phyloP scores from a whole-genome alignment of 139 green algal species.

The Micractinium sp. region DNA sequence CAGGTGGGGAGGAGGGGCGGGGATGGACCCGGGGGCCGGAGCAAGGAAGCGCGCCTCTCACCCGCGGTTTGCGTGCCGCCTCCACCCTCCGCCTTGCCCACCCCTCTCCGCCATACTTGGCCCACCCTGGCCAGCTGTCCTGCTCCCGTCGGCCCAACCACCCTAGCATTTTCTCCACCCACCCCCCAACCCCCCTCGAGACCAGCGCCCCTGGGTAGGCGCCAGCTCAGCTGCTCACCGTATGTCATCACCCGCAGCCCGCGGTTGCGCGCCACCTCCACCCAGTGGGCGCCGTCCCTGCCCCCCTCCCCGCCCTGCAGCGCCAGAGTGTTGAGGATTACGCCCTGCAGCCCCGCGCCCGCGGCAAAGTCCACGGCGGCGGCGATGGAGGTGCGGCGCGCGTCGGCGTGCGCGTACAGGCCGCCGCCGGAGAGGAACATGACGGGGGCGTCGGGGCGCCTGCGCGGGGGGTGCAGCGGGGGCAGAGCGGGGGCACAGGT shows the following conservation, averaged over 20 bases:
- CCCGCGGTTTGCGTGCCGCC: no score
- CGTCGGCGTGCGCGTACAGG: constrained; percentile 66
- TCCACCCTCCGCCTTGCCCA: no score
- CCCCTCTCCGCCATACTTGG: no score
- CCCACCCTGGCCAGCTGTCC: no score
- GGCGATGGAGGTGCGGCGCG: constrained; percentile 68
- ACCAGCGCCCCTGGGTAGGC: no score
- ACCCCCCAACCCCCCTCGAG: no score
- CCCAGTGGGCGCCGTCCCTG: constrained; percentile 27
- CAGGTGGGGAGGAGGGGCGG: no score
- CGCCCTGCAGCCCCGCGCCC: constrained; percentile 60
- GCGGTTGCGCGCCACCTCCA: constrained; percentile 38
- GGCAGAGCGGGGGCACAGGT: not conserved
- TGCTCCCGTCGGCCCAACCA: no score
- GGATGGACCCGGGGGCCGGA: no score
- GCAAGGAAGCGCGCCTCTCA: no score
- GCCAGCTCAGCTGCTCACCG: constrained; percentile 45
- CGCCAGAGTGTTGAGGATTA: constrained; percentile 69
- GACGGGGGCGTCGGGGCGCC: constrained; percentile 64
- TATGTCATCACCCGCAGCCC: constrained; percentile 82
- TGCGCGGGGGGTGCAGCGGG: not conserved
- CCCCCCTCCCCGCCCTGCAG: constrained; percentile 40
- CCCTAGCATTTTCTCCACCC: no score
- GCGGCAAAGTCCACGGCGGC: constrained; percentile 72
- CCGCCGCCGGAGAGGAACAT: constrained; percentile 82